Evolutionary conservation across 2,329 filamentous ascomycete genomes (phyloP).

Genomic region (Fusarium sororula): DNA sequence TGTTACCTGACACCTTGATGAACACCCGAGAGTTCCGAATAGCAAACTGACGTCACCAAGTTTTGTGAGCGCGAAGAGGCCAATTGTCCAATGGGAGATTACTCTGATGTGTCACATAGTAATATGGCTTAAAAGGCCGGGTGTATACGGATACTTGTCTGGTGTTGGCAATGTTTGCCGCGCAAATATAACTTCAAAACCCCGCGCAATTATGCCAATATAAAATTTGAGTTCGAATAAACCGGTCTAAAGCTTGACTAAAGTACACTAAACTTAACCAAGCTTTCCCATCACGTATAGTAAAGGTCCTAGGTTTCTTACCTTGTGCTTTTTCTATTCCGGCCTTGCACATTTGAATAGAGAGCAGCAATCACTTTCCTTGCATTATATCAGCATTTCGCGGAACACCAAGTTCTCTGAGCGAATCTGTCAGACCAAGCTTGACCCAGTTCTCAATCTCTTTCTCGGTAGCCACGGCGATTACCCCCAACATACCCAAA

Average conservation of each 20-base stretch:
- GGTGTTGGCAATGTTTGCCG: not conserved
- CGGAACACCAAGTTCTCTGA: not conserved
- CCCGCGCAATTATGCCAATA: not conserved
- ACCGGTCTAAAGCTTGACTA: rapidly evolving
- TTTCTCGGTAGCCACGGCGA: not conserved
- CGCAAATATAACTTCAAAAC: not conserved
- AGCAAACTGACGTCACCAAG: not conserved
- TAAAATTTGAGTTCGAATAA: rapidly evolving
- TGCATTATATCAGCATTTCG: rapidly evolving
- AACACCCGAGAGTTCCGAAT: not conserved
- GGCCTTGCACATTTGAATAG: rapidly evolving
- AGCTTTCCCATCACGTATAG: rapidly evolving
- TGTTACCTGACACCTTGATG: not conserved
- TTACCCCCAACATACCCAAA: not conserved
- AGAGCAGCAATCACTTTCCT: not conserved
- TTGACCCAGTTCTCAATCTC: not conserved
- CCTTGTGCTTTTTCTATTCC: not conserved
- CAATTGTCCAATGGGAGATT: not conserved
- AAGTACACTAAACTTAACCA: rapidly evolving
- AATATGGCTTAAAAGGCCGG: too few relatives aligned
- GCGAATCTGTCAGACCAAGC: not conserved
- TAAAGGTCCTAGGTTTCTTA: not conserved
- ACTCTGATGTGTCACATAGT: not conserved
- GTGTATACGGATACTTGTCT: not conserved
- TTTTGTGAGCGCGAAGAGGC: rapidly evolving